phyloP scores from a whole-genome alignment of 2,329 filamentous ascomycete genomes.

The Beauveria medogensis region DNA sequence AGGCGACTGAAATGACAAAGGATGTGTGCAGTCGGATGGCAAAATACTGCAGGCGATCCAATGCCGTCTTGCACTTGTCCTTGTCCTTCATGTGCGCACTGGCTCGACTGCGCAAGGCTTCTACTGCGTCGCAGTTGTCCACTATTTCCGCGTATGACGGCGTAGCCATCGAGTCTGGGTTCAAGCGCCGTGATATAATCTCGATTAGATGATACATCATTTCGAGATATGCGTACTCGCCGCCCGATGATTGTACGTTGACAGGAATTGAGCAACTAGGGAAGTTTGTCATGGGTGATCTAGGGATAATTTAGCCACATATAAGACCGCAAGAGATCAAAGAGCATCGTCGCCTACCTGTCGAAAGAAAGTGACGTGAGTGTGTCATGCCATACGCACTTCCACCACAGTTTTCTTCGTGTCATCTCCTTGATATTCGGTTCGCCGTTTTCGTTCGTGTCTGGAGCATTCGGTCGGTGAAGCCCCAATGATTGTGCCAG shows the following conservation, averaged over 20 bases:
- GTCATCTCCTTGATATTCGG: constrained; percentile 45
- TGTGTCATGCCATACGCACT: constrained; percentile 59
- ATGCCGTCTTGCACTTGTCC: constrained; percentile 54
- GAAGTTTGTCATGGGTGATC: constrained; percentile 55
- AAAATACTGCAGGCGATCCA: constrained; percentile 56
- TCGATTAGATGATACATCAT: constrained; percentile 58
- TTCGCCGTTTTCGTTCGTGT: constrained; percentile 38
- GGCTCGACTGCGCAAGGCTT: constrained; percentile 41
- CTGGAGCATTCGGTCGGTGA: constrained; percentile 40
- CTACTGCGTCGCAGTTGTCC: constrained; percentile 47
- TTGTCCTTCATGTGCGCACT: constrained; percentile 48
- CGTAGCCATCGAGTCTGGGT: constrained; percentile 43
- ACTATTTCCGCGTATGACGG: constrained; percentile 47
- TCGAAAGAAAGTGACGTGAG: constrained; percentile 59
- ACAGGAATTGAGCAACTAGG: constrained; percentile 47
- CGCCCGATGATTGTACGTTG: constrained; percentile 31
- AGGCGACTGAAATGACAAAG: constrained; percentile 58
- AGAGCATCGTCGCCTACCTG: constrained; percentile 31
- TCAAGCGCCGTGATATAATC: constrained; percentile 49
- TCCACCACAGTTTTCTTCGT: constrained; percentile 54
- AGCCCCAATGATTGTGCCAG: constrained; percentile 58
- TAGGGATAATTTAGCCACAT: constrained; percentile 17
- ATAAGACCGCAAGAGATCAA: constrained; percentile 8
- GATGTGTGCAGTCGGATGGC: constrained; percentile 57
- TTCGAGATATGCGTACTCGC: constrained; percentile 52